Evolutionary conservation across 495 filamentous ascomycete species (phyloP), one percentile per base, ranked within the genome.

Genomic region (Hyphodiscus hymeniophilus): DNA sequence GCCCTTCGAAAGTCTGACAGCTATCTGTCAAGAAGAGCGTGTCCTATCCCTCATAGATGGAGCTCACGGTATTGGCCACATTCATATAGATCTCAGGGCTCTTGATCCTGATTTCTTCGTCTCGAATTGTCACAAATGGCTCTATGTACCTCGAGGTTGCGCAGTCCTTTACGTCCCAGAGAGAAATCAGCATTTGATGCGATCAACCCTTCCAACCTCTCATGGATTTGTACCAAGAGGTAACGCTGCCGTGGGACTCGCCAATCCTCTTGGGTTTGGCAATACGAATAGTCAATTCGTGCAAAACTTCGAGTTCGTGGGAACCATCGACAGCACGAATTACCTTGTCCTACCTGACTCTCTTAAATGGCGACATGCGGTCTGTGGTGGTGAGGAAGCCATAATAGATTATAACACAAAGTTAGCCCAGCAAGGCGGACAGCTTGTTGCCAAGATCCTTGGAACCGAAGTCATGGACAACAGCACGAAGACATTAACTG

Each of bases 91-190:
- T 54, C 66, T 95, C 17, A 55, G 55, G 0, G 60, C 52, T 18
- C 61, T 87, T n/a, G 70, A 81, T 30, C 80, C 85, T 0, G 89
- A 96, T 52, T 96, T 95, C 63, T 81, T 94, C 51, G 74, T 87
- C 7, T 79, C 71, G 18, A 95, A 95, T 59, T 79, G 77, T 55
- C 87, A 96, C 65, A 97, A 96, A 70, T 97, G 91, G 91, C 75
- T 95, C 13, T 85, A 79, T 56, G 78, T 80, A 10, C 91, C 89
- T n/a, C 77, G 91, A 34, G 80, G 79, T 21, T 86, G 79, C 55
- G 87, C 89, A 1, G 41, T 43, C 11, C 17, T 43, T 17, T 43
- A 43, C 17, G 41, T 43, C 26, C 41, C 41, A 11, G n/a, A 30
- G 11, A 11, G 26, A 17, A 28, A 43, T 17, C 41, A 43, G 18